Evolutionary conservation across 2,329 filamentous ascomycete genomes (phyloP).

Genomic region (Paecilomyces niveus): DNA sequence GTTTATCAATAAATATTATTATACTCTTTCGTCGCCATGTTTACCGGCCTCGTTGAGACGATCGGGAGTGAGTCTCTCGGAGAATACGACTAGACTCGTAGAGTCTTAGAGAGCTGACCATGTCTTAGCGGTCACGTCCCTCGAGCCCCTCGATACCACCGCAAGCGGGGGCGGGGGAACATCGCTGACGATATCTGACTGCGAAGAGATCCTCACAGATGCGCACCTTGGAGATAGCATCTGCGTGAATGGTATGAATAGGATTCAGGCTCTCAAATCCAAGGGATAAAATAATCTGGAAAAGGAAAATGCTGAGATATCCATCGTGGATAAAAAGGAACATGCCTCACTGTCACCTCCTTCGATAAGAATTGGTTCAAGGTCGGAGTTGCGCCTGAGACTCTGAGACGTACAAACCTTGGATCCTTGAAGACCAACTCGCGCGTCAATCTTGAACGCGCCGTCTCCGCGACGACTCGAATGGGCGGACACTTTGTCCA

Average conservation of each 20-base stretch:
- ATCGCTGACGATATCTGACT: slow-evolving; percentile 75
- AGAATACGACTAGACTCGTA: neutral
- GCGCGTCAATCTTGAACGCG: slow-evolving; percentile 85
- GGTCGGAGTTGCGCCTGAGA: slow-evolving; percentile 91
- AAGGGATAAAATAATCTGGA: neutral
- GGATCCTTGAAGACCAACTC: slow-evolving; percentile 60
- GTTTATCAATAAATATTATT: neutral
- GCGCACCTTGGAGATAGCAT: slow-evolving; percentile 89
- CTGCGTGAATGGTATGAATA: slow-evolving; percentile 66
- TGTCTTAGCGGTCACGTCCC: slow-evolving; percentile 66
- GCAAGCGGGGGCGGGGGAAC: slow-evolving; percentile 68
- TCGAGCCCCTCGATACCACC: slow-evolving; percentile 72
- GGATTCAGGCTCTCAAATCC: neutral
- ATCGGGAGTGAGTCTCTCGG: slow-evolving; percentile 67
- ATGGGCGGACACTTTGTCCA: slow-evolving; percentile 99
- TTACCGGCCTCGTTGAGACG: slow-evolving; percentile 88
- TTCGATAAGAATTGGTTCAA: slow-evolving; percentile 64
- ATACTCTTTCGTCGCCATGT: slow-evolving; percentile 55
- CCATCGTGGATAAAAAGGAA: slow-evolving; percentile 38
- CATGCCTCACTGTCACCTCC: slow-evolving; percentile 85
- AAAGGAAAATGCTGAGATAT: neutral
- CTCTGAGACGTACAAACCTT: slow-evolving; percentile 91
- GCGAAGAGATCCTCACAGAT: slow-evolving; percentile 71
- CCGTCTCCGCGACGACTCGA: slow-evolving; percentile 80
- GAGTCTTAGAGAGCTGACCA: slow-evolving; percentile 22